Percentiles rank a stretch among this genome's conserved stretches.
phyloP scores from a whole-genome alignment of 495 filamentous ascomycete genomes.

The Haplographium delicatum region DNA sequence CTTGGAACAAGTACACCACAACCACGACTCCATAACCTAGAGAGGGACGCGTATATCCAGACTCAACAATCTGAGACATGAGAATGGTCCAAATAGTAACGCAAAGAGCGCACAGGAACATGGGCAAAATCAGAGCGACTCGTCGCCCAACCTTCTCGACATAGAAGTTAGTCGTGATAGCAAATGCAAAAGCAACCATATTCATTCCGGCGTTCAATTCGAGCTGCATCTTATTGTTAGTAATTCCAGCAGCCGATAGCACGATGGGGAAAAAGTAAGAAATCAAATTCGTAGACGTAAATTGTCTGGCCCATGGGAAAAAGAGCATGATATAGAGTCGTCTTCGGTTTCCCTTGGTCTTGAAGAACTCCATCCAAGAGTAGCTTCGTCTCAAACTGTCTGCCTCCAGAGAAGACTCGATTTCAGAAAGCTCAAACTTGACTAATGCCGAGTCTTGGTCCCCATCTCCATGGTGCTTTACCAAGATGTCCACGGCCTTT shows the following conservation, averaged over 20 bases:
- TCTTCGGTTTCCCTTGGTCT: constrained; percentile 1
- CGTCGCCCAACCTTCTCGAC: too few species aligned
- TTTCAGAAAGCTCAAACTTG: neutral
- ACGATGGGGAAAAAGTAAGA: constrained; percentile 19
- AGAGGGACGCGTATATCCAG: too few species aligned
- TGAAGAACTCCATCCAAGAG: neutral
- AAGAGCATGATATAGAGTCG: constrained; percentile 7
- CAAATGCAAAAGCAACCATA: too few species aligned
- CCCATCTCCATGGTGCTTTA: constrained; percentile 1
- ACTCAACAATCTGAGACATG: too few species aligned
- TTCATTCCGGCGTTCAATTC: too few species aligned
- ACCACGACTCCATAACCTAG: too few species aligned
- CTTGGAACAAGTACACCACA: too few species aligned
- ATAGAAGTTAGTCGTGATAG: too few species aligned
- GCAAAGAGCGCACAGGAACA: too few species aligned
- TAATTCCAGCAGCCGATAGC: constrained; percentile 16
- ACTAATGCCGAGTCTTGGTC: neutral
- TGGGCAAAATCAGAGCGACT: too few species aligned
- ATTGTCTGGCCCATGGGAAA: constrained; percentile 17
- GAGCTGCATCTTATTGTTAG: too few species aligned
- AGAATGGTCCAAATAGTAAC: too few species aligned
- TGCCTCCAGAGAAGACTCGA: neutral
- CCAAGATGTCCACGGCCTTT: constrained; percentile 61
- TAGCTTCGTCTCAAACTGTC: neutral
- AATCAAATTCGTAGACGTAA: constrained; percentile 16